Conservation (phyloP, 495 filamentous ascomycete species). For the Penicillium nucicola region DNA sequence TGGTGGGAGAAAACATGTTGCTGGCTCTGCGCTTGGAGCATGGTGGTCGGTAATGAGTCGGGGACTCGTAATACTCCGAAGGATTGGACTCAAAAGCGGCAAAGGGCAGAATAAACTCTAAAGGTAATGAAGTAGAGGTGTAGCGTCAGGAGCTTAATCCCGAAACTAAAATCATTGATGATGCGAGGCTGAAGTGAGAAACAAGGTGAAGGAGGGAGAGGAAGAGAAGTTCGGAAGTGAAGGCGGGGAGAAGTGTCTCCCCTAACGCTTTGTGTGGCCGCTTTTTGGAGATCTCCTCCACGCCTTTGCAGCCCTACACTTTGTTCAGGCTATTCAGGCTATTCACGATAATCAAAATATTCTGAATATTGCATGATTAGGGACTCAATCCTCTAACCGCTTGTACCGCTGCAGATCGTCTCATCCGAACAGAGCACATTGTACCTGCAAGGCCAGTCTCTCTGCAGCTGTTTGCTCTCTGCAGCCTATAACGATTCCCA, state of each 20-base stretch:
- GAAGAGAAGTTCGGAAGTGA: conserved; percentile 26
- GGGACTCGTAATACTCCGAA: conserved; percentile 38
- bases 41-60: conserved; percentile 36
- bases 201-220: conserved; percentile 16
- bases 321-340: too few relatives aligned
- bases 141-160: conserved; percentile 24
- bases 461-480: conserved; percentile 13
- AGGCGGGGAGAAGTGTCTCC: conserved; percentile 26
- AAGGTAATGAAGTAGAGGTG: conserved; percentile 7
- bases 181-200: conserved; percentile 5
- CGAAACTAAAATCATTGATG: conserved; percentile 25
- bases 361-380: too few relatives aligned
- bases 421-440: conserved; percentile 18
- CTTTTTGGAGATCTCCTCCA: not conserved
- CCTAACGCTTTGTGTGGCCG: conserved; percentile 23
- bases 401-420: conserved; percentile 9
- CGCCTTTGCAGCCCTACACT: too few relatives aligned
- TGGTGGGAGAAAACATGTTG: conserved; percentile 71
- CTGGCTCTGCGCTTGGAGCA: conserved; percentile 49
- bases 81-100: conserved; percentile 20
- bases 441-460: conserved; percentile 19
- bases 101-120: conserved; percentile 11
- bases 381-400: not conserved
- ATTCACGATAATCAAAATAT: too few relatives aligned
- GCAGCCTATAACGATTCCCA: conserved; percentile 3